Conservation (phyloP, 257 asterid genomes). For the Penstemon eatonii region DNA sequence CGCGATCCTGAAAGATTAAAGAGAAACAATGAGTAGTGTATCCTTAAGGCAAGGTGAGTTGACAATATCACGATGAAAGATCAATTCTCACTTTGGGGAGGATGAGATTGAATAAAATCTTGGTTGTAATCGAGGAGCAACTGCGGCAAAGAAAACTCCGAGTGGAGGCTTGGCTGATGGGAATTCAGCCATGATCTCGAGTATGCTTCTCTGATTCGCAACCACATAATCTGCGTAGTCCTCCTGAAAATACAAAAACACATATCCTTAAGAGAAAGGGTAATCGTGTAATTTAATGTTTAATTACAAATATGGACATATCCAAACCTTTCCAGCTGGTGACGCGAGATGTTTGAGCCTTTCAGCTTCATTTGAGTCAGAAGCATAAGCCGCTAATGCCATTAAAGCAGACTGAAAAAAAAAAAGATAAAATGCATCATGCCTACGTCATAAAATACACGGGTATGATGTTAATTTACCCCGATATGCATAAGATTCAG, state of each 20-base stretch:
- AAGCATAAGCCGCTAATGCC: slow-evolving; percentile 85
- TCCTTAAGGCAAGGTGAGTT: neutral
- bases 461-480: too few relatives aligned
- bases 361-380: slow-evolving; percentile 82
- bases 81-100: slow-evolving; percentile 67
- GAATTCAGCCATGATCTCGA: slow-evolving; percentile 84
- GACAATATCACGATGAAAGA: slow-evolving; percentile 8
- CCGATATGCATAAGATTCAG: too few relatives aligned
- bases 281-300: neutral
- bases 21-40: neutral
- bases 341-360: slow-evolving; percentile 78
- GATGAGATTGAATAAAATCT: slow-evolving; percentile 96
- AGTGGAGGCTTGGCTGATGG: slow-evolving; percentile 84
- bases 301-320: slow-evolving; percentile 5
- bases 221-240: slow-evolving; percentile 81
- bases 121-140: slow-evolving; percentile 87
- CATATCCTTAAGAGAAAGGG: slow-evolving; percentile 19
- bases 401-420: slow-evolving; percentile 66
- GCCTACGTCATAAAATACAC: too few relatives aligned
- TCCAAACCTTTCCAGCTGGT: slow-evolving; percentile 86
- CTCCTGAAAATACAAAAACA: slow-evolving; percentile 45
- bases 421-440: neutral
- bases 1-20: slow-evolving; percentile 52
- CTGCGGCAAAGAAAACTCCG: slow-evolving; percentile 93
- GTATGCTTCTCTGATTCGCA: slow-evolving; percentile 83